A percentile compares a stretch with the other conserved stretches of the same genome.
Conservation (phyloP, 2,329 filamentous ascomycete species). For the Helotiales sp. region DNA sequence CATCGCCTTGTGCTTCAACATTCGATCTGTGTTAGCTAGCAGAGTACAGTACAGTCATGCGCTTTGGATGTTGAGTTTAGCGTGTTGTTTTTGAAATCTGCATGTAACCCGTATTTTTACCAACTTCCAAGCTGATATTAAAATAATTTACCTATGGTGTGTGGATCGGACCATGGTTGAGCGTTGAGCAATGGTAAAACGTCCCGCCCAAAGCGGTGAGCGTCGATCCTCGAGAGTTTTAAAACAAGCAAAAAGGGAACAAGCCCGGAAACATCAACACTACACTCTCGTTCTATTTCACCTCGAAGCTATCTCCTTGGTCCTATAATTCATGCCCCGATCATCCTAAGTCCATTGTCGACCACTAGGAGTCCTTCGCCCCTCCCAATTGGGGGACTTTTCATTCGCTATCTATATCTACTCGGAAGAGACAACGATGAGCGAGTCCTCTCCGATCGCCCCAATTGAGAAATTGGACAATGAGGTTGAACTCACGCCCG, state of each 20-base stretch:
- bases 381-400: slow-evolving; percentile 20
- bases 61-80: too few species aligned
- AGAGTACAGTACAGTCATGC: too few species aligned
- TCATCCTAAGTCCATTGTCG: slow-evolving; percentile 1
- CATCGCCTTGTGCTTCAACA: neutral
- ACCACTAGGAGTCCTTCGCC: slow-evolving; percentile 17
- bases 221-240: neutral
- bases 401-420: slow-evolving; percentile 8
- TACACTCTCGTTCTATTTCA: slow-evolving; percentile 20
- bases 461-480: slow-evolving; percentile 17
- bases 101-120: neutral
- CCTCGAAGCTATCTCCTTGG: slow-evolving; percentile 12
- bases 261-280: slow-evolving; percentile 12
- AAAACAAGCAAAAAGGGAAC: slow-evolving; percentile 13
- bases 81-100: neutral
- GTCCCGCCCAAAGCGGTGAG: neutral
- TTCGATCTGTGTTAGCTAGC: too few species aligned
- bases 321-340: slow-evolving; percentile 24
- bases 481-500: slow-evolving; percentile 17
- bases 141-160: slow-evolving; percentile 4
- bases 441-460: slow-evolving; percentile 11
- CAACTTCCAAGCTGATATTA: neutral
- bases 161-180: slow-evolving; percentile 7
- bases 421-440: slow-evolving; percentile 19
- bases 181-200: neutral